These are phyloP conservation scores for Trypanosoma melophagium DNA, from an alignment of 208 protist genomes.

Conservation along the genomic window DNA sequence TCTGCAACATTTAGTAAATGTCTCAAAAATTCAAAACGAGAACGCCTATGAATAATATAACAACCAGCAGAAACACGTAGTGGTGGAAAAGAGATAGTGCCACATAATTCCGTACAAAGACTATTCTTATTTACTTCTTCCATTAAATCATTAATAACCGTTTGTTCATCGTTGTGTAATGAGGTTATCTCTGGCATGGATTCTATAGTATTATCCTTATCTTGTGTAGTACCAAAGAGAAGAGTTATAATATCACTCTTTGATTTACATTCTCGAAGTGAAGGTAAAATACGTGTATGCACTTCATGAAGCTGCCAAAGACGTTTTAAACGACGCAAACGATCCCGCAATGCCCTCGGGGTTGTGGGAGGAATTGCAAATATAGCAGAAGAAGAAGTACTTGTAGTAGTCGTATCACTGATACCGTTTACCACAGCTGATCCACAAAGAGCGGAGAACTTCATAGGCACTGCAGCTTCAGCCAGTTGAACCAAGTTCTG, in stretches of 20 bases:
- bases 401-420: not conserved
- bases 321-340: slow-evolving; percentile 39
- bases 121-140: slow-evolving; percentile 27
- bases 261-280: slow-evolving; percentile 31
- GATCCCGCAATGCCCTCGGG: slow-evolving; percentile 34
- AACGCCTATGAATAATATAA: slow-evolving; percentile 55
- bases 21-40: slow-evolving; percentile 38
- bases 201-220: slow-evolving; percentile 32
- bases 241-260: slow-evolving; percentile 24
- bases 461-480: slow-evolving; percentile 62
- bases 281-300: slow-evolving; percentile 36
- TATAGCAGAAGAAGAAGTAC: slow-evolving; percentile 16
- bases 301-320: slow-evolving; percentile 45
- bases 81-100: slow-evolving; percentile 32
- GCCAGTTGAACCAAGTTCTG: slow-evolving; percentile 49
- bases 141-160: slow-evolving; percentile 42
- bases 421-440: not conserved
- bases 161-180: slow-evolving; percentile 48
- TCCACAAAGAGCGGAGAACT: slow-evolving; percentile 39
- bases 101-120: slow-evolving; percentile 53
- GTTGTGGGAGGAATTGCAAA: slow-evolving; percentile 23
- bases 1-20: slow-evolving; percentile 50
- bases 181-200: slow-evolving; percentile 42
- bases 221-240: slow-evolving; percentile 34
- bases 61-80: slow-evolving; percentile 56